Evolutionary conservation across 305 asterid species (phyloP).

Genomic region (Salvia sclarea): DNA sequence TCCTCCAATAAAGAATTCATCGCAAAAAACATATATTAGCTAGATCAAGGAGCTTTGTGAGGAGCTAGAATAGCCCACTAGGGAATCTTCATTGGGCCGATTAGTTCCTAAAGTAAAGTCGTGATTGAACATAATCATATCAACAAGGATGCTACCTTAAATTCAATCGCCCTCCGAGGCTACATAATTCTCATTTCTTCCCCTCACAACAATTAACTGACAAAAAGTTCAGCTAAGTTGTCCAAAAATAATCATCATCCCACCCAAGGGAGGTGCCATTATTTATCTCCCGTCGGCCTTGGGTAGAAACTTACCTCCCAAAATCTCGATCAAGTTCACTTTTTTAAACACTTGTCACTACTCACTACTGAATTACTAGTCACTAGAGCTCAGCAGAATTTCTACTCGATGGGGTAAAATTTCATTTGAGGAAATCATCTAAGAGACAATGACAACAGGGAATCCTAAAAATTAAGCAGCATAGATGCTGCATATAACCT

Average conservation of each 20-base stretch:
- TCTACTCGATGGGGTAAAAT: neutral
- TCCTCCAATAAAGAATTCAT: conserved; percentile 3
- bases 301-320: neutral
- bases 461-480: neutral
- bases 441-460: neutral
- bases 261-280: neutral
- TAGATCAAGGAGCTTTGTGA: neutral
- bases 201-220: neutral
- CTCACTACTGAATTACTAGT: neutral
- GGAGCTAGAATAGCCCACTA: conserved; percentile 1
- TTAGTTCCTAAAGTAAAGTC: neutral
- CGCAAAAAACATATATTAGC: neutral
- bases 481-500: neutral
- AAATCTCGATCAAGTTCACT: conserved; percentile 3
- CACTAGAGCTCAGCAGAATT: conserved; percentile 1
- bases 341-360: neutral
- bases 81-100: neutral
- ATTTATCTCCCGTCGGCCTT: neutral
- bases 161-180: too few species aligned
- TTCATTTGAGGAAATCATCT: conserved; percentile 6
- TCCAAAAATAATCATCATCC: neutral
- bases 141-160: conserved; percentile 4
- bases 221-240: neutral
- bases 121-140: conserved; percentile 10
- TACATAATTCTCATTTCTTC: neutral